Percentiles rank a stretch among this genome's conserved stretches.
Evolutionary conservation across 176 grass and related monocot species (phyloP).

Genomic region (Carex parvula): DNA sequence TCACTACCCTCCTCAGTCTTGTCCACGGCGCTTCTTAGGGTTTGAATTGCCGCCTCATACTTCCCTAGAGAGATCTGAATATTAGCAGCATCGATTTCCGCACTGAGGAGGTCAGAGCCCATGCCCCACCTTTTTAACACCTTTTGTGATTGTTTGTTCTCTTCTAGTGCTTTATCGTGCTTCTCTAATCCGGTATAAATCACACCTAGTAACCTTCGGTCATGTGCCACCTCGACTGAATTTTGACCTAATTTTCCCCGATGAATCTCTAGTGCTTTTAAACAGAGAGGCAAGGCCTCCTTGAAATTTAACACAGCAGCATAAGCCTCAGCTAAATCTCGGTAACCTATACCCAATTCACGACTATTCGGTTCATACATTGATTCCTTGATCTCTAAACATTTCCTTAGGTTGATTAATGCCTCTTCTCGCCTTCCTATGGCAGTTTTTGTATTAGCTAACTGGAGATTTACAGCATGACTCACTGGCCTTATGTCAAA

Average conservation of each 20-base stretch:
- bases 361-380: conserved; percentile 67
- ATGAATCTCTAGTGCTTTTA: conserved; percentile 73
- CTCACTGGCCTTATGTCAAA: conserved; percentile 82
- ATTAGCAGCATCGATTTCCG: conserved; percentile 70
- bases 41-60: conserved; percentile 55
- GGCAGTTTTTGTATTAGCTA: conserved; percentile 80
- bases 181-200: conserved; percentile 90
- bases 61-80: conserved; percentile 85
- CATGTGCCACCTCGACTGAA: conserved; percentile 76
- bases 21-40: conserved; percentile 38
- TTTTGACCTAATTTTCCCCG: conserved; percentile 57
- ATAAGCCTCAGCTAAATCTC: conserved; percentile 70
- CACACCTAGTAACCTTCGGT: conserved; percentile 78
- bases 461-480: conserved; percentile 65
- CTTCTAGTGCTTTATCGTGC: conserved; percentile 59
- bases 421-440: conserved; percentile 87
- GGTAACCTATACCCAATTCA: conserved; percentile 59
- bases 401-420: conserved; percentile 57
- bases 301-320: conserved; percentile 81
- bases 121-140: conserved; percentile 75
- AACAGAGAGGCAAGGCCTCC: conserved; percentile 68
- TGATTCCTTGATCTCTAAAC: conserved; percentile 75
- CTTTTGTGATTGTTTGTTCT: conserved; percentile 80
- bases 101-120: conserved; percentile 48
- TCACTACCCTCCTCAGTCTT: conserved; percentile 56